Percentiles rank a stretch among this genome's conserved stretches.
These are phyloP conservation scores for Ulmus americana DNA, from an alignment of 331 rosid species.

Conservation along the genomic window DNA sequence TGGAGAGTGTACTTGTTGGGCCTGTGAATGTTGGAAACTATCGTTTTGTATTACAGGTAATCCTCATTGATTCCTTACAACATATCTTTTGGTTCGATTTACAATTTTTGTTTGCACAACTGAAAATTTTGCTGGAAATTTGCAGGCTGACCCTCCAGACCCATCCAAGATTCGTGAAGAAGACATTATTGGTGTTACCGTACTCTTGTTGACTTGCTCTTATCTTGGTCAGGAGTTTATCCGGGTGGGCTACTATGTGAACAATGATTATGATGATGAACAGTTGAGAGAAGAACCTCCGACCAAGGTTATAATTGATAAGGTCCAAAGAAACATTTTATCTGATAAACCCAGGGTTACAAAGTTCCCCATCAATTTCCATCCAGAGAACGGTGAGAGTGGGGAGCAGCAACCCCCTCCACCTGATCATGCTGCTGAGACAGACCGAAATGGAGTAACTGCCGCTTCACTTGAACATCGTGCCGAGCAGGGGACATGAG, in stretches of 20 bases:
- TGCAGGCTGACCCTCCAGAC: conserved; percentile 89
- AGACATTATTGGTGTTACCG: conserved; percentile 85
- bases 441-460: conserved; percentile 27
- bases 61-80: no score
- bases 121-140: not conserved
- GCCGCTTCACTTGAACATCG: conserved; percentile 31
- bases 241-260: conserved; percentile 86
- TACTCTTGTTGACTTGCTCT: conserved; percentile 75
- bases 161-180: conserved; percentile 88
- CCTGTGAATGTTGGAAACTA: conserved; percentile 92
- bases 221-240: conserved; percentile 86
- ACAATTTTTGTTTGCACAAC: not conserved
- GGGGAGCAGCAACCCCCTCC: conserved; percentile 45
- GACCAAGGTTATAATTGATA: conserved; percentile 57
- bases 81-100: no score
- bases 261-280: conserved; percentile 87
- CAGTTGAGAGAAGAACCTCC: conserved; percentile 91
- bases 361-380: conserved; percentile 89
- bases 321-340: conserved; percentile 84
- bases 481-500: conserved; percentile 36
- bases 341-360: conserved; percentile 92
- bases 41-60: conserved; percentile 82
- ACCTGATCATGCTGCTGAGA: conserved; percentile 34
- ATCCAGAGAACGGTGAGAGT: conserved; percentile 52
- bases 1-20: conserved; percentile 61